These are phyloP conservation scores for Russula abietina DNA, from an alignment of 768 basidiomycete species.

Conservation along the genomic window DNA sequence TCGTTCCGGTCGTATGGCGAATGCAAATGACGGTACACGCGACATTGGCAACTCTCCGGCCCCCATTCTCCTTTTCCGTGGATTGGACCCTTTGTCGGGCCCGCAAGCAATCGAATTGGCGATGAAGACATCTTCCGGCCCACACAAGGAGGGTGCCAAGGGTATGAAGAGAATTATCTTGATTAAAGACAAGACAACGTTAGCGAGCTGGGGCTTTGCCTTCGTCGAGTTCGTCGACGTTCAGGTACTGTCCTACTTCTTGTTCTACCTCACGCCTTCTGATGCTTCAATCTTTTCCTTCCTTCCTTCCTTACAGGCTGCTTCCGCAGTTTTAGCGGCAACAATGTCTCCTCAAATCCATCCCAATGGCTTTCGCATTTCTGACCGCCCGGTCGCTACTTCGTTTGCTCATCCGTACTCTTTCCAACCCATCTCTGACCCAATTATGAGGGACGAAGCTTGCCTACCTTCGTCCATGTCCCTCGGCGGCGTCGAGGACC, in stretches of 20 bases:
- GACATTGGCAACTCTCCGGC: slow-evolving; percentile 88
- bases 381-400: slow-evolving; percentile 79
- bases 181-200: slow-evolving; percentile 81
- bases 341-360: slow-evolving; percentile 83
- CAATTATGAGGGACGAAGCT: slow-evolving; percentile 70
- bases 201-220: slow-evolving; percentile 88
- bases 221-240: slow-evolving; percentile 89
- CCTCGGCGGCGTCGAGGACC: slow-evolving; percentile 65
- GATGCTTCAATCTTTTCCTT: slow-evolving; percentile 18
- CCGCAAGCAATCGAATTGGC: slow-evolving; percentile 84
- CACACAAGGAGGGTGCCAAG: slow-evolving; percentile 68
- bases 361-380: slow-evolving; percentile 91
- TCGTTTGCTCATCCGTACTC: slow-evolving; percentile 92
- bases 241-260: slow-evolving; percentile 46
- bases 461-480: slow-evolving; percentile 60
- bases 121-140: slow-evolving; percentile 76
- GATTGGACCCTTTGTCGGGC: slow-evolving; percentile 81
- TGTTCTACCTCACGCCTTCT: slow-evolving; percentile 4
- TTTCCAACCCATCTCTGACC: slow-evolving; percentile 75
- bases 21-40: slow-evolving; percentile 87
- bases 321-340: slow-evolving; percentile 73
- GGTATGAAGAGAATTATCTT: slow-evolving; percentile 85
- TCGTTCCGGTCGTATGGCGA: slow-evolving; percentile 50
- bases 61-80: slow-evolving; percentile 82
- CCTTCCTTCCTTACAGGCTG: slow-evolving; percentile 49